Percentiles rank a stretch among this genome's conserved stretches.
phyloP scores from a whole-genome alignment of 441 rosid genomes.

The Melastoma candidum region DNA sequence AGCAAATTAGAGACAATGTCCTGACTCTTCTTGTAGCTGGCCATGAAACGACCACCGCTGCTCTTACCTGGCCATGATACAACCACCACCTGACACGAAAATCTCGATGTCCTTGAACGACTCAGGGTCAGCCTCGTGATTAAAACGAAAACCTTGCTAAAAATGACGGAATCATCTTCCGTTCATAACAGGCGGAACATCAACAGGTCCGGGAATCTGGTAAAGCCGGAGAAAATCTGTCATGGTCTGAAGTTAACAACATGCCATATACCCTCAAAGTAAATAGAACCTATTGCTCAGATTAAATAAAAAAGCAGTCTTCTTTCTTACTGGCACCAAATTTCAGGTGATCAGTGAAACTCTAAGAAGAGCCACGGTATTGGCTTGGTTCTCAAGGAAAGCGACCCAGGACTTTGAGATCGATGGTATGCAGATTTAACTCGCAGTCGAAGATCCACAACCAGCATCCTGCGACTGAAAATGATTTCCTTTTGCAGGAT shows the following conservation, averaged over 20 bases:
- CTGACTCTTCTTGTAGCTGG: constrained; percentile 62
- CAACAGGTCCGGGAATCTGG: constrained; percentile 25
- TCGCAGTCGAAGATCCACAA: background rate
- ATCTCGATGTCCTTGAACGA: constrained; percentile 33
- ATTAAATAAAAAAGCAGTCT: background rate
- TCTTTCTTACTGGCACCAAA: background rate
- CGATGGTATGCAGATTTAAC: constrained; percentile 25
- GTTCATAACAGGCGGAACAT: constrained; percentile 40
- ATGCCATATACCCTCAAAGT: constrained; percentile 58
- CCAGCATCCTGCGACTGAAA: background rate
- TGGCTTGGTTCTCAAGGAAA: constrained; percentile 64
- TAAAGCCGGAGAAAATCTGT: constrained; percentile 24
- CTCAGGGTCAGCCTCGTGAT: constrained; percentile 28
- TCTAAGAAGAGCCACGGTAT: constrained; percentile 47
- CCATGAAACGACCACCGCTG: constrained; percentile 63
- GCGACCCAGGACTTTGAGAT: constrained; percentile 63
- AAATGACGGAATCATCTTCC: background rate
- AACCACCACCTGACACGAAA: constrained; percentile 11
- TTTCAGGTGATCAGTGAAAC: constrained; percentile 50
- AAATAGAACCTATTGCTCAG: constrained; percentile 4
- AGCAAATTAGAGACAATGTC: constrained; percentile 47
- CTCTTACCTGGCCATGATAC: constrained; percentile 43
- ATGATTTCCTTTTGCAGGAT: constrained; percentile 25
- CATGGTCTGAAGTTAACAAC: constrained; percentile 48
- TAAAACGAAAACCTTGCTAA: background rate